Conservation (phyloP, 2,329 filamentous ascomycete species). For the Microsporum ferrugineum region DNA sequence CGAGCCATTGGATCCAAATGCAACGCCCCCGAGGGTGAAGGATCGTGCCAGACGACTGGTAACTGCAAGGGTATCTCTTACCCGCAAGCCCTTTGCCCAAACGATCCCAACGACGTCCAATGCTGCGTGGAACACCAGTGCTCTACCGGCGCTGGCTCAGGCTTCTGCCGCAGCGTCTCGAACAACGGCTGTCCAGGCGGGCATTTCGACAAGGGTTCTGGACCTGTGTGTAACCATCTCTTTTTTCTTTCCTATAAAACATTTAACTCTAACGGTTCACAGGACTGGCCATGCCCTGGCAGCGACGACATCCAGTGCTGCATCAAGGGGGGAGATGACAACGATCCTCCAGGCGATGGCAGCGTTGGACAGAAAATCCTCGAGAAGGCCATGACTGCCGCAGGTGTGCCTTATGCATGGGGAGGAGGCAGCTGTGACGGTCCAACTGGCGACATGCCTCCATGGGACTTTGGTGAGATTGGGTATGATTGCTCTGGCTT, state of each 20-base stretch:
- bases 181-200: neutral
- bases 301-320: neutral
- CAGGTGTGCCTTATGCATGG: conserved; percentile 31
- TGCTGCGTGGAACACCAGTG: neutral
- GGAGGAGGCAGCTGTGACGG: conserved; percentile 21
- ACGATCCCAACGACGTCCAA: neutral
- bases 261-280: neutral
- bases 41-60: neutral
- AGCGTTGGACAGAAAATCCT: conserved; percentile 21
- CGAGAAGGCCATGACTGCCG: conserved; percentile 39
- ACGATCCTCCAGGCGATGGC: neutral
- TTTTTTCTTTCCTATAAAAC: neutral
- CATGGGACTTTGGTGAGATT: conserved; percentile 18
- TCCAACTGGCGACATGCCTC: conserved; percentile 17
- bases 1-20: neutral
- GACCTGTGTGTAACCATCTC: neutral
- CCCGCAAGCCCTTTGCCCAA: neutral
- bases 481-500: conserved; percentile 23
- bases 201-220: neutral
- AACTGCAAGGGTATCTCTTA: neutral
- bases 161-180: neutral
- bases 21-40: neutral
- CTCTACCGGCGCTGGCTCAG: neutral
- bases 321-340: neutral
- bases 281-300: conserved; percentile 1